These are phyloP conservation scores for Coemansia sp. DNA, from an alignment of 371 early-diverging fungal genomes.

Conservation along the genomic window DNA sequence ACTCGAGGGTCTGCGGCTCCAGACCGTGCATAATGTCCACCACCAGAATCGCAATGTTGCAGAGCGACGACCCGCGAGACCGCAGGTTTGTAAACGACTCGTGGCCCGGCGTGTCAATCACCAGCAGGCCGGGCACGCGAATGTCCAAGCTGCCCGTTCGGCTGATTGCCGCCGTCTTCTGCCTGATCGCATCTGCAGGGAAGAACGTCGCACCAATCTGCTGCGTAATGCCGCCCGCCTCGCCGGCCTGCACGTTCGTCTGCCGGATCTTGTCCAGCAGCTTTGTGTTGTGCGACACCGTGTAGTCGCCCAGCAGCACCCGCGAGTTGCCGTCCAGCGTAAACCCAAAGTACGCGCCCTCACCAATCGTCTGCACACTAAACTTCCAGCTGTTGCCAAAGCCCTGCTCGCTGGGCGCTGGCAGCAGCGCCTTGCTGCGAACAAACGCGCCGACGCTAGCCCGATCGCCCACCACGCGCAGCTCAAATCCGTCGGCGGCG, in stretches of 20 bases:
- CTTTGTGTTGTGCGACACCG: constrained; percentile 85
- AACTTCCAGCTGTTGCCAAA: constrained; percentile 32
- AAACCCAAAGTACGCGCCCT: constrained; percentile 52
- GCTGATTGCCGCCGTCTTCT: constrained; percentile 83
- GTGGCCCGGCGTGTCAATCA: constrained; percentile 99
- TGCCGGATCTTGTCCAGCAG: constrained; percentile 99
- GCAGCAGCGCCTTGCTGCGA: constrained; percentile 15
- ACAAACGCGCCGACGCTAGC: constrained; percentile 5
- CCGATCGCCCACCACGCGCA: constrained; percentile 1
- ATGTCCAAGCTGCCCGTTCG: constrained; percentile 57
- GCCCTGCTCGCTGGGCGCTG: background rate
- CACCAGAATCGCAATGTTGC: constrained; percentile 99
- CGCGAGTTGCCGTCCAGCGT: constrained; percentile 51
- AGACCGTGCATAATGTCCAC: constrained; percentile 99
- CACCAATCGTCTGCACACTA: constrained; percentile 18
- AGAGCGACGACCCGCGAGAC: constrained; percentile 98
- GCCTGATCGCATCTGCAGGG: constrained; percentile 92
- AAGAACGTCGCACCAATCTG: constrained; percentile 99
- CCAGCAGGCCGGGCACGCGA: constrained; percentile 97
- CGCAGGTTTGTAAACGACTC: constrained; percentile 99
- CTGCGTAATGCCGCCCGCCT: constrained; percentile 99
- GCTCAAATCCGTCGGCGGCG: background rate
- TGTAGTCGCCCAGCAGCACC: constrained; percentile 50
- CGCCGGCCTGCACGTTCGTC: constrained; percentile 99
- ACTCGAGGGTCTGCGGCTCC: constrained; percentile 99